These are phyloP conservation scores for Ceratocystis cacaofunesta DNA, from an alignment of 2,329 filamentous ascomycete genomes.

Conservation along the genomic window DNA sequence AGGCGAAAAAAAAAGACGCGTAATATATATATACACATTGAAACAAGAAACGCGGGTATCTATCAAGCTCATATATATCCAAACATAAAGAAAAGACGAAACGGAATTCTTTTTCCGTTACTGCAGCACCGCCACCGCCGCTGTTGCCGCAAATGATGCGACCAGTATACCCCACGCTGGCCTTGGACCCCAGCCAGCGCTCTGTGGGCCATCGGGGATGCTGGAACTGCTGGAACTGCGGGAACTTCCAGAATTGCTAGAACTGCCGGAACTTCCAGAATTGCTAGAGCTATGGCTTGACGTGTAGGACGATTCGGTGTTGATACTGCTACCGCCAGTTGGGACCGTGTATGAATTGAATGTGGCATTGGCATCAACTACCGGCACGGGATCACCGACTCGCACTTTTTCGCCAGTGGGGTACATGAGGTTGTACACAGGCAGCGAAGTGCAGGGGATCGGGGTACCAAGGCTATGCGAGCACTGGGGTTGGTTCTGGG, in stretches of 20 bases:
- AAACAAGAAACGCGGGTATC: constrained; percentile 1
- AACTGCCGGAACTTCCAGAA: not conserved
- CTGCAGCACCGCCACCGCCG: not conserved
- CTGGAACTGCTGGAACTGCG: not conserved
- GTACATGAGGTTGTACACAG: constrained; percentile 39
- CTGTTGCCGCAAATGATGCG: not conserved
- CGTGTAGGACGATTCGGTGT: not conserved
- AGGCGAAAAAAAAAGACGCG: not conserved
- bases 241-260: not conserved
- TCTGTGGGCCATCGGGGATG: not conserved
- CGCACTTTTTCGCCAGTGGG: constrained; percentile 29
- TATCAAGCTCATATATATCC: not conserved
- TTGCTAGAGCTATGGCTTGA: not conserved
- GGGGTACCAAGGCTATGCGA: constrained; percentile 29
- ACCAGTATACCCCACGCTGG: not conserved
- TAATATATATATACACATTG: not conserved
- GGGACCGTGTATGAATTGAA: not conserved
- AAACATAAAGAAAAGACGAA: constrained; percentile 4
- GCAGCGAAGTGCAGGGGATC: constrained; percentile 23
- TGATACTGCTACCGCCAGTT: not conserved
- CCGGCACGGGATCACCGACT: constrained; percentile 8
- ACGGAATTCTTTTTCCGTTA: not conserved
- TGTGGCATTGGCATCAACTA: constrained; percentile 4
- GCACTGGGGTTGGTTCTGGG: constrained; percentile 38
- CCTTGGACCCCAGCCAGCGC: not conserved